Conservation (phyloP, 1,284 basidiomycete species). For the Cryptococcus jaspeensis region DNA sequence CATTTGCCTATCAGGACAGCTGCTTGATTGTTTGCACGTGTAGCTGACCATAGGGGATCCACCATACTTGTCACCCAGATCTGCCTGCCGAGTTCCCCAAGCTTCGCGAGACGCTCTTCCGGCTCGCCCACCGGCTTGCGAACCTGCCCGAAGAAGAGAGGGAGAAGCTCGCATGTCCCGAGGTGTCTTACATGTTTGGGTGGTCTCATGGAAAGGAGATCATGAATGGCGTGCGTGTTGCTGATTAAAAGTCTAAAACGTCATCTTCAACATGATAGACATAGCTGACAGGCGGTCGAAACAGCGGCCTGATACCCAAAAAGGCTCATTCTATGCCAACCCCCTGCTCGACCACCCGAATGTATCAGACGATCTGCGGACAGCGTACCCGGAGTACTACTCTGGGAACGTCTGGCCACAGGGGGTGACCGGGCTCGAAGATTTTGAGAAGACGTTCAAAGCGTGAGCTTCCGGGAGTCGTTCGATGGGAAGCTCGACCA, state of each 20-base stretch:
- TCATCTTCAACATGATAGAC: neutral
- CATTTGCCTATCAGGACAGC: no score
- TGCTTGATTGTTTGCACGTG: no score
- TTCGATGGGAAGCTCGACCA: neutral
- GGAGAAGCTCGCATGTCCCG: constrained; percentile 62
- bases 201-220: constrained; percentile 96
- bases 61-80: constrained; percentile 52
- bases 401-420: constrained; percentile 62
- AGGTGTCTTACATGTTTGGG: constrained; percentile 61
- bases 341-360: constrained; percentile 66
- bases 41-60: neutral
- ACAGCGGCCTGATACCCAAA: constrained; percentile 63
- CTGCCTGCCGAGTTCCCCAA: constrained; percentile 64
- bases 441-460: constrained; percentile 83
- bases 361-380: constrained; percentile 58
- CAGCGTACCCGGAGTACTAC: constrained; percentile 64
- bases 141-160: constrained; percentile 62
- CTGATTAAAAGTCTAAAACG: neutral
- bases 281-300: neutral
- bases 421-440: constrained; percentile 60
- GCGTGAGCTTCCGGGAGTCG: constrained; percentile 59
- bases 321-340: constrained; percentile 91
- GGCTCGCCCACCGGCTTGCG: constrained; percentile 70
- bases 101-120: constrained; percentile 68
- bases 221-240: constrained; percentile 76